Conservation (phyloP, 495 filamentous ascomycete genomes). For the Penicillium turbatum region DNA sequence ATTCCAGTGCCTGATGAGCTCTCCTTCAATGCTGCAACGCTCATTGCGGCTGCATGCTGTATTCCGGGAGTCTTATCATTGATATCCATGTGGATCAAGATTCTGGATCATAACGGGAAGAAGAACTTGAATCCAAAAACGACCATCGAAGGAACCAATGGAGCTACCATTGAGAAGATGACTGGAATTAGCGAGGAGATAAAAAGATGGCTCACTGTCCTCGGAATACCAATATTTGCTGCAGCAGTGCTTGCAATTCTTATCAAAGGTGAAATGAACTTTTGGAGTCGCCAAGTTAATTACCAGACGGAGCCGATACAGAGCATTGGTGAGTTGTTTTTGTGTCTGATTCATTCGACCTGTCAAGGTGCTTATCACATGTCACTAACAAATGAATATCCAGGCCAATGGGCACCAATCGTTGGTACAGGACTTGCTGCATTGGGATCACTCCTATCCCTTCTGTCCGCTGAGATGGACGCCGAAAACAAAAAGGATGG, state of each 20-base stretch:
- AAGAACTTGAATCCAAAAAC: constrained; percentile 35
- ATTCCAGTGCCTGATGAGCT: constrained; percentile 49
- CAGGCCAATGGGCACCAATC: constrained; percentile 55
- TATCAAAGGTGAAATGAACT: constrained; percentile 54
- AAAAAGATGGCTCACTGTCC: constrained; percentile 38
- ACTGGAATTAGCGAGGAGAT: constrained; percentile 42
- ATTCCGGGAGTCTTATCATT: constrained; percentile 55
- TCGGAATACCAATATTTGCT: constrained; percentile 51
- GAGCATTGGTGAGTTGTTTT: constrained; percentile 45
- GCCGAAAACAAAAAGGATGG: constrained; percentile 14
- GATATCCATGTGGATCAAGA: constrained; percentile 56
- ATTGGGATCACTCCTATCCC: constrained; percentile 49
- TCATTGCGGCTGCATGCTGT: constrained; percentile 56
- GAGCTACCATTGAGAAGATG: constrained; percentile 48
- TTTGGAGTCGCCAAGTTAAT: constrained; percentile 45
- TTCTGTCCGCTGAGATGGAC: constrained; percentile 35
- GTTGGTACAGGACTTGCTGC: constrained; percentile 51
- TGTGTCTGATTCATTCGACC: neutral
- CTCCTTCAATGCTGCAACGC: constrained; percentile 49
- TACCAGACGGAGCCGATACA: constrained; percentile 54
- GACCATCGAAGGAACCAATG: constrained; percentile 51
- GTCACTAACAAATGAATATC: neutral
- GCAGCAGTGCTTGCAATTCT: constrained; percentile 53
- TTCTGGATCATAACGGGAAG: constrained; percentile 52
- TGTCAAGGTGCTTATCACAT: neutral